A percentile compares a stretch with the other conserved stretches of the same genome.
Evolutionary conservation across 2,329 filamentous ascomycete genomes (phyloP).

Genomic region (Aspergillus arachidicola): DNA sequence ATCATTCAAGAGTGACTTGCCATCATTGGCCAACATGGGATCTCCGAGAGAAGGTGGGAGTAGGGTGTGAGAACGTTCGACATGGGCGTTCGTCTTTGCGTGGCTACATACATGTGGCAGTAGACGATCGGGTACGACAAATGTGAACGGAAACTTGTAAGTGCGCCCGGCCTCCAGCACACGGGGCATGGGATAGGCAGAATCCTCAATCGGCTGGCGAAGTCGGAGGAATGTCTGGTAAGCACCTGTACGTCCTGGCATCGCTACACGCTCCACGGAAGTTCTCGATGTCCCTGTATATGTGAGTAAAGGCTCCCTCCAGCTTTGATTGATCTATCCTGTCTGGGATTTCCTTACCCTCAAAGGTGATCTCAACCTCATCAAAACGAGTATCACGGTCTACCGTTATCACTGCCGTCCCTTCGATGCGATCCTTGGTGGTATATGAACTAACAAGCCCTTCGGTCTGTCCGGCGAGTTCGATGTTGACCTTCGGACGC

Average conservation of each 20-base stretch:
- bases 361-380: slow-evolving; percentile 60
- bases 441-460: slow-evolving; percentile 54
- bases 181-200: slow-evolving; percentile 57
- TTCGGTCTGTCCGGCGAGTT: slow-evolving; percentile 32
- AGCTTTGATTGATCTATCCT: no score
- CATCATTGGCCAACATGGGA: slow-evolving; percentile 53
- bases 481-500: slow-evolving; percentile 35
- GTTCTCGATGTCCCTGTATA: slow-evolving; percentile 52
- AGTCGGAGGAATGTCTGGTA: slow-evolving; percentile 65
- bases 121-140: slow-evolving; percentile 63
- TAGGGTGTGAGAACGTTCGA: slow-evolving; percentile 59
- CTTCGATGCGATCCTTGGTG: slow-evolving; percentile 60
- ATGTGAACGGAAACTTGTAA: slow-evolving; percentile 65
- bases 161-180: slow-evolving; percentile 56
- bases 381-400: slow-evolving; percentile 59
- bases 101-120: slow-evolving; percentile 64
- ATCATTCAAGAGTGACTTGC: slow-evolving; percentile 59
- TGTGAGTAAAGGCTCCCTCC: slow-evolving; percentile 9
- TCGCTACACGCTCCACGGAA: slow-evolving; percentile 58
- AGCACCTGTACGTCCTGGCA: slow-evolving; percentile 58
- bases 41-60: slow-evolving; percentile 66
- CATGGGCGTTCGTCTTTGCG: slow-evolving; percentile 50
- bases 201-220: slow-evolving; percentile 59
- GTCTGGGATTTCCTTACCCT: slow-evolving; percentile 45
- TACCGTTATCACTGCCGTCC: slow-evolving; percentile 53